phyloP scores from a whole-genome alignment of 176 grass and related monocot species.

The Hsuehochloa calcarea region DNA sequence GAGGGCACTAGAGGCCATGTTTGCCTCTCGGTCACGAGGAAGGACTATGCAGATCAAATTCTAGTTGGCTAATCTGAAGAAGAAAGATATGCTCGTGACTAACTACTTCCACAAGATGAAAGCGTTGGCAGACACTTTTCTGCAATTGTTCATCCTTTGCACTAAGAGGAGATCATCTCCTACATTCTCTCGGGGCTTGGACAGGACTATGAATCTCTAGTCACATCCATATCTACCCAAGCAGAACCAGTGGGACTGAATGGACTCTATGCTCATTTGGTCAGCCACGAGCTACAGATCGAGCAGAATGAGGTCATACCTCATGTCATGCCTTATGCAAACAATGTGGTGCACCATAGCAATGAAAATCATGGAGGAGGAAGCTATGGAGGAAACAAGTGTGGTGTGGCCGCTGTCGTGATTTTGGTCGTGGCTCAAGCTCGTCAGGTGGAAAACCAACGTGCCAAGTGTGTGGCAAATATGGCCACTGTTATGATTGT shows the following conservation, averaged over 20 bases:
- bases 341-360: too few relatives aligned
- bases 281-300: background rate
- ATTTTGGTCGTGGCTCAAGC: background rate
- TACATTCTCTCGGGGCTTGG: background rate
- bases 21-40: too few relatives aligned
- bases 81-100: background rate
- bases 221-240: background rate
- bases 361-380: too few relatives aligned
- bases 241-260: rapidly evolving
- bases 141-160: background rate
- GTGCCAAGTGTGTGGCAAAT: too few relatives aligned
- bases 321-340: too few relatives aligned
- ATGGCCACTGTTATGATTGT: too few relatives aligned
- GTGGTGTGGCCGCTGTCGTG: too few relatives aligned
- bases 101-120: background rate
- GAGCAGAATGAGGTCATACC: too few relatives aligned
- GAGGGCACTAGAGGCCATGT: background rate
- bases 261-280: background rate
- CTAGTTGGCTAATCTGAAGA: background rate
- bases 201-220: background rate
- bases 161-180: background rate
- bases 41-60: background rate
- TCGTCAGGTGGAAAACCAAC: too few relatives aligned
- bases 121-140: background rate
- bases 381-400: too few relatives aligned